Base-by-base conservation (phyloP, 129 eudicot genomes). In the Chrysanthemum seticuspe region DNA sequence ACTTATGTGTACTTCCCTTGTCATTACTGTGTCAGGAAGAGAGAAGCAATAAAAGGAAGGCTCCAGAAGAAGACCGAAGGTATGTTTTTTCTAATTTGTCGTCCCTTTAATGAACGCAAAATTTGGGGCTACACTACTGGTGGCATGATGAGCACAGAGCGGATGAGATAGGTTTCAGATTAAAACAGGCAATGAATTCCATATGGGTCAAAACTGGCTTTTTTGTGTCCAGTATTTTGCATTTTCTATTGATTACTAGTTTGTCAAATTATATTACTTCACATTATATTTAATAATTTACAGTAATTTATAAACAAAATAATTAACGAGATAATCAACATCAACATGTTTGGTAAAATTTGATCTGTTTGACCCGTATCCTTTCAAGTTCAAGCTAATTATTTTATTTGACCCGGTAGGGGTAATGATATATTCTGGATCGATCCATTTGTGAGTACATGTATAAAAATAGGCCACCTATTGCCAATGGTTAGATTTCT, bases 41-140 rank as follows among this genome's bases (percentile, higher is more conserved):
- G 87, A 88, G 84, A 76, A 83, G 76, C 77, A 85, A 75, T 76
- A 90, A 87, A 77, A 82, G 89, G 57, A 90, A 90, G 88, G 91
- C 87, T 40, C 62, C 77, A 53, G 93, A 88, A 83, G 99, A 95
- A n/a, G 91, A 88, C 73, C 75, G 89, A 81, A 89, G 89, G 98
- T 90, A 75, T 49, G n/a, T 65, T 58, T 15, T 58, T 61, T 16
- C 4, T 47, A 10, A 59, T 40, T 0, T 36, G 56, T 61, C 62
- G 18, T 54, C 4, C 19, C 13, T 29, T 66, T 67, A 23, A 27
- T 27, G 31, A 27, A 27, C 31, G 0, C 27, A 65, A 74, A 36
- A 15, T 16, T 21, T 51, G 44, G 36, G 51, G 36, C 53, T 62
- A 16, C 9, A 1, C 27, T 40, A 36, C 14, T 40, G 9, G 11